phyloP scores from a whole-genome alignment of 805 yeast genomes.

The Saccharomycopsis fermentans region DNA sequence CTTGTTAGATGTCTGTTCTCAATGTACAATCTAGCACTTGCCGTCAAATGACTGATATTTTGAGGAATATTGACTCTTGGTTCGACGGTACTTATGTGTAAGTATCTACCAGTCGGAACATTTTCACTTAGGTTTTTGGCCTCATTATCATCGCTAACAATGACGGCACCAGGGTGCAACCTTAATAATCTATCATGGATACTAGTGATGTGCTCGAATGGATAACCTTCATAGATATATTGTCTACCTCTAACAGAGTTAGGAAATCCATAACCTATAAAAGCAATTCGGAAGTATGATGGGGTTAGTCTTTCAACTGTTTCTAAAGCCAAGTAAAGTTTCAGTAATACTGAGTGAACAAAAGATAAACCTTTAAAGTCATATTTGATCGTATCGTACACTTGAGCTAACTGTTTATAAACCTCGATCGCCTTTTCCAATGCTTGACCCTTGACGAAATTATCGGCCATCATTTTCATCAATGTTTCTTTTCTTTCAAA shows the following conservation, averaged over 20 bases:
- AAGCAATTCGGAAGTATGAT: conserved; percentile 68
- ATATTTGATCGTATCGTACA: conserved; percentile 62
- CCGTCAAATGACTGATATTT: conserved; percentile 27
- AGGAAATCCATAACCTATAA: conserved; percentile 82
- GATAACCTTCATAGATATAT: conserved; percentile 76
- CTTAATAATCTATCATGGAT: conserved; percentile 67
- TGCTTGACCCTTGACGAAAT: conserved; percentile 60
- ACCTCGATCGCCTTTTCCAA: conserved; percentile 72
- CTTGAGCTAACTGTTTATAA: conserved; percentile 65
- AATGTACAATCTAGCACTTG: conserved; percentile 63
- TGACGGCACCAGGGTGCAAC: conserved; percentile 73
- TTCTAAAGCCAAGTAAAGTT: conserved; percentile 57
- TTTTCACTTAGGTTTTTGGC: conserved; percentile 40
- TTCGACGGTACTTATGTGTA: conserved; percentile 62
- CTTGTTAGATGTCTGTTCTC: conserved; percentile 62
- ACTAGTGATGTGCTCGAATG: conserved; percentile 79
- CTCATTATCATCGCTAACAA: conserved; percentile 47
- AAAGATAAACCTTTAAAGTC: conserved; percentile 67
- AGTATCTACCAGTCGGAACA: conserved; percentile 59
- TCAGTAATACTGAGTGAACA: conserved; percentile 58
- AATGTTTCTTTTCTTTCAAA: conserved; percentile 74
- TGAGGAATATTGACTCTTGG: conserved; percentile 50
- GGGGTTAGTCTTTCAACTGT: conserved; percentile 64
- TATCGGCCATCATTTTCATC: conserved; percentile 57
- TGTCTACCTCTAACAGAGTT: conserved; percentile 61